A percentile compares a stretch with the other conserved stretches of the same genome.
phyloP scores from a whole-genome alignment of 1,284 basidiomycete species.

The Irpex lacteus region DNA sequence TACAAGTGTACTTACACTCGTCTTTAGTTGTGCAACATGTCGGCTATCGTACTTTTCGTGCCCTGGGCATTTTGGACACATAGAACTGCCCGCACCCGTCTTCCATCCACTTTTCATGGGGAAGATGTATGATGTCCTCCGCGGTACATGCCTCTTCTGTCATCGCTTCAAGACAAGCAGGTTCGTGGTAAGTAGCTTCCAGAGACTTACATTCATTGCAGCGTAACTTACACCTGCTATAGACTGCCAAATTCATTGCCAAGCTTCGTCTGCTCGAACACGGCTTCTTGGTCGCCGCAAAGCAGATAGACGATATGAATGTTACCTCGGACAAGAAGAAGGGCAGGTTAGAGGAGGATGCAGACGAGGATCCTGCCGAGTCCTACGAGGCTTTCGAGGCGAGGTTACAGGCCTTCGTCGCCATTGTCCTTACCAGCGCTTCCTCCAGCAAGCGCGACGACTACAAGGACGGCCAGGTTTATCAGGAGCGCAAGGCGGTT shows the following conservation, averaged over 20 bases:
- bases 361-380: constrained; percentile 45
- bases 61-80: constrained; percentile 99
- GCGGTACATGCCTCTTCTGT: constrained; percentile 94
- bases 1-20: constrained; percentile 10
- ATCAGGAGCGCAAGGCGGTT: constrained; percentile 82
- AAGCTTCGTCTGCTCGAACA: constrained; percentile 90
- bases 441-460: constrained; percentile 69
- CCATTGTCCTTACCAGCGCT: constrained; percentile 57
- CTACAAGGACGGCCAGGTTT: constrained; percentile 89
- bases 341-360: constrained; percentile 41
- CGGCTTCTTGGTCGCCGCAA: constrained; percentile 84
- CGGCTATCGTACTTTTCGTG: constrained; percentile 90
- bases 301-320: constrained; percentile 68
- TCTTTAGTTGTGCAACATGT: constrained; percentile 89
- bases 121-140: constrained; percentile 87
- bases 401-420: constrained; percentile 75
- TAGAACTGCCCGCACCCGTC: constrained; percentile 93
- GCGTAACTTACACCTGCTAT: constrained; percentile 9
- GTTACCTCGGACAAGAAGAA: constrained; percentile 31
- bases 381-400: constrained; percentile 65
- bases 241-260: constrained; percentile 84
- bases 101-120: constrained; percentile 97
- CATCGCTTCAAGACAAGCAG: constrained; percentile 87
- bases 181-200: constrained; percentile 58
- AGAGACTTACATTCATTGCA: not conserved